phyloP scores from a whole-genome alignment of 1,284 basidiomycete species.

The Apiotrichum porosum region DNA sequence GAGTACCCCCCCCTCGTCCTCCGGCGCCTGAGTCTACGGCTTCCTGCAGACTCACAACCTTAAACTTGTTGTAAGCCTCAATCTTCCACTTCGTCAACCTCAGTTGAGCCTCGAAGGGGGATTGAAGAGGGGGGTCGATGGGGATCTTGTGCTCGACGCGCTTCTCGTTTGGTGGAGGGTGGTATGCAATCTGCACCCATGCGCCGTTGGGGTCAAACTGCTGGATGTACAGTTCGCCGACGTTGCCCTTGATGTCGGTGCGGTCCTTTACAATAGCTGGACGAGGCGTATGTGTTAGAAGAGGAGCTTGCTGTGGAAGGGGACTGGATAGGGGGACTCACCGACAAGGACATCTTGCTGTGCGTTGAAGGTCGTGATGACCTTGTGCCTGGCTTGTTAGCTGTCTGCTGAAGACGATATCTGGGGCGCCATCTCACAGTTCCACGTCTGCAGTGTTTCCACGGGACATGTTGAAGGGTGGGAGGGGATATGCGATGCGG shows the following conservation, averaged over 20 bases:
- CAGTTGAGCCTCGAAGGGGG: slow-evolving; percentile 13
- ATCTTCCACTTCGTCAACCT: slow-evolving; percentile 13
- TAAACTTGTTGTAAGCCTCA: slow-evolving; percentile 20
- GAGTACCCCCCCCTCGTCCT: not conserved
- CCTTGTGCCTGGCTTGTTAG: slow-evolving; percentile 6
- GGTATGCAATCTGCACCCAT: slow-evolving; percentile 16
- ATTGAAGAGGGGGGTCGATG: slow-evolving; percentile 24
- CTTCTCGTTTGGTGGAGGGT: slow-evolving; percentile 21
- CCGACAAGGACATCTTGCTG: slow-evolving; percentile 33
- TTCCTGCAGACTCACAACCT: slow-evolving; percentile 19
- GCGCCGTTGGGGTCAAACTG: slow-evolving; percentile 15
- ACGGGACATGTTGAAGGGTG: too few relatives aligned
- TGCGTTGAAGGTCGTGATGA: slow-evolving; percentile 19
- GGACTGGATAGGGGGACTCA: slow-evolving; percentile 10
- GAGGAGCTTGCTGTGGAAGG: not conserved
- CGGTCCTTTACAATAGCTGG: slow-evolving; percentile 32
- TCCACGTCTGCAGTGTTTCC: too few relatives aligned
- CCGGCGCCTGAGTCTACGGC: not conserved
- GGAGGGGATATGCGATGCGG: too few relatives aligned
- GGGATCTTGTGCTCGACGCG: slow-evolving; percentile 17
- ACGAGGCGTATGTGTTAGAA: not conserved
- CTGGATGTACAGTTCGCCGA: slow-evolving; percentile 30
- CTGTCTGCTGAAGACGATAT: too few relatives aligned
- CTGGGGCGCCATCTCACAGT: too few relatives aligned
- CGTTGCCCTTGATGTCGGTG: slow-evolving; percentile 21